Base-by-base conservation (phyloP, 495 filamentous ascomycete genomes). In the Hamigera avellanea region DNA sequence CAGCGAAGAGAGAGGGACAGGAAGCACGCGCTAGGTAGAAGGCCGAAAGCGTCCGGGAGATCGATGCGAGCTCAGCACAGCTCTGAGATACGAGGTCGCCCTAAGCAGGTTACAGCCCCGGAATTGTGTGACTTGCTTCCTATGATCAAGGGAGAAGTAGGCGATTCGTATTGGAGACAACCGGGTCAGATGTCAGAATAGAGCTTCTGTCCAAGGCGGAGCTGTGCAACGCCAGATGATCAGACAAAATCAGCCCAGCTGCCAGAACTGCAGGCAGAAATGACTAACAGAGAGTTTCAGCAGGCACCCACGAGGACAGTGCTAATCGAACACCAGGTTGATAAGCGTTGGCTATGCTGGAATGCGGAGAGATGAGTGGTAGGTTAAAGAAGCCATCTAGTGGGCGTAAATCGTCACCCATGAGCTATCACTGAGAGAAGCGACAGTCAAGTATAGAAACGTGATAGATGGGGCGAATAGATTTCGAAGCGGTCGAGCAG, bases 351-450 rank as follows among this genome's bases (percentile, higher is more conserved):
- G 21, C 21, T 17, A 34, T 28, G 38, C 36, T 19, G 13, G 19
- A 30, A 33, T 21, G 12, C 23, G 33, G 21, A 29, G 10, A 21
- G 29, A 25, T 36, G 23, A 28, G 19, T 18, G 32, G 6, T 32
- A 8, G 28, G 35, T 35, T 39, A 30, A 14, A 19, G 18, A 26
- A 40, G 37, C 41, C 34, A 42, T 53, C 39, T 46, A 39, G 40
- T 31, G 36, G 43, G 26, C 14, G 40, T 6, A 19, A 17, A 19
- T 9, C 8, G 28, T 14, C 27, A 9, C 5, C 32, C 19, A 23
- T 33, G 27, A 36, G 31, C 30, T 45, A 47, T 49, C 12, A 29
- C 37, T 19, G 29, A 35, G 36, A 45, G n/a, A 30, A 14, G 27
- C 6, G n/a, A 30, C 5, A 30, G 27, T 30, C 14, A 3, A 14